Base-by-base conservation (phyloP, 768 basidiomycete species). In the Hebeloma cylindrosporum region DNA sequence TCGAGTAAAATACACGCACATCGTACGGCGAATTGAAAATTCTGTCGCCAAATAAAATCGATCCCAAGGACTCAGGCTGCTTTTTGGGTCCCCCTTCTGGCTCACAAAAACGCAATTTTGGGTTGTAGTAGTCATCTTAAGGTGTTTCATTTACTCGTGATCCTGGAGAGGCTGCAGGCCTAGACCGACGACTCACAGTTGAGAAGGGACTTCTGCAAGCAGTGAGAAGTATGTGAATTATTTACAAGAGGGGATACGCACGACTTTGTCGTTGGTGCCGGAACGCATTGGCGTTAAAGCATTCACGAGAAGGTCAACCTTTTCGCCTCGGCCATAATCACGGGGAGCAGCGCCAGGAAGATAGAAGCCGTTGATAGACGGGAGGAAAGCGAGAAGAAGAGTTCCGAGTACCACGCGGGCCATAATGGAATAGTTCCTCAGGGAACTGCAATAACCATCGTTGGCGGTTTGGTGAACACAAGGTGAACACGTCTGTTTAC, bases 11-110 rank as follows among this genome's bases (percentile, higher is more conserved):
- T 43, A 20, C 25, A 69, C 84, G 43, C 50, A 92, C 88, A 53
- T 93, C 79, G 59, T 92, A 97, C 2, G 85, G 88, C 3, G 91
- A 91, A 58, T 85, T 83, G 64, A 93, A 90, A 55, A 98, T 92
- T 51, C 95, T 77, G 71, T 97, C 95, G 11, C 95, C 95, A 54
- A 96, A 96, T n/a, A 98, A 70, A 56, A 97, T 93, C 13, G 90
- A 90, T 5, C 95, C 95, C 20, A 97, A 70, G 1, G 83, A 86
- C 64, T 94, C 93, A 3, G 91, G 86, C 60, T 84, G 83, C 54
- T 79, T 79, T 60, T 79, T 64, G 16, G 82, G 75, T 7, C 91
- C 93, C 14, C 70, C 84, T 30, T 74, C 67, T 18, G 95, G 95
- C 46, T 79, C 60, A 60, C 95, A 98, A 65, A 97, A 96, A 50